Conservation (phyloP, 139 green algal genomes). For the Pseudopediastrum boryanum region DNA sequence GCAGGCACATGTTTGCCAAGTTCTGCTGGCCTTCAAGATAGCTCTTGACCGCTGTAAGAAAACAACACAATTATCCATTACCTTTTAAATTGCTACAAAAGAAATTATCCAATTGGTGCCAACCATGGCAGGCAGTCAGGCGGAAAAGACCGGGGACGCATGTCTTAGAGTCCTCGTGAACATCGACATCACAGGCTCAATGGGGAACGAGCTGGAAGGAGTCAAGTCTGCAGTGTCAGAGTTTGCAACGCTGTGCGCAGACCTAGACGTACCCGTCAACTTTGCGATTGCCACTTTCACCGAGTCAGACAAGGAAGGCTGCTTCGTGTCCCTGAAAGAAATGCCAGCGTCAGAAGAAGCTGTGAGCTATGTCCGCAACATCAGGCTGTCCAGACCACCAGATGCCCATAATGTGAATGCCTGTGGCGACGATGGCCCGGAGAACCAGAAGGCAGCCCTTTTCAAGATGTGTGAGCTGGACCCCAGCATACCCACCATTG, state of each 20-base stretch:
- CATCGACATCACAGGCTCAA: slow-evolving; percentile 24
- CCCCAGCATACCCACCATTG: slow-evolving; percentile 9
- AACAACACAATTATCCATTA: too few relatives aligned
- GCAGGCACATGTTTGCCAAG: too few relatives aligned
- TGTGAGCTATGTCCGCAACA: not conserved
- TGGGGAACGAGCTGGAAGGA: not conserved
- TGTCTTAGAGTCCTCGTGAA: slow-evolving; percentile 11
- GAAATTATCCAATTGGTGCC: too few relatives aligned
- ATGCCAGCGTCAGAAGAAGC: not conserved
- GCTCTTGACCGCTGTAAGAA: too few relatives aligned
- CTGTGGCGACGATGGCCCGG: not conserved
- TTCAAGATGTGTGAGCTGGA: not conserved
- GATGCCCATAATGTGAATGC: not conserved
- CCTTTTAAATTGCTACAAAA: too few relatives aligned
- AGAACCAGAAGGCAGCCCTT: slow-evolving; percentile 28
- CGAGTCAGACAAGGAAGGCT: slow-evolving; percentile 2
- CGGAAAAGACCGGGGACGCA: not conserved
- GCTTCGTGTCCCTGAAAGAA: slow-evolving; percentile 15
- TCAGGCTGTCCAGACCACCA: slow-evolving; percentile 11
- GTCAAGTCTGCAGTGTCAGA: not conserved
- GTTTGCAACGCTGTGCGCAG: not conserved
- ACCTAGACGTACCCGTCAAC: not conserved
- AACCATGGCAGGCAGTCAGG: too few relatives aligned
- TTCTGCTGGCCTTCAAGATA: too few relatives aligned
- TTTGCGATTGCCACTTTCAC: slow-evolving; percentile 24